Percentiles rank a stretch among this genome's conserved stretches.
These are phyloP conservation scores for Aquilaria agallochum DNA, from an alignment of 441 rosid genomes.

Conservation along the genomic window DNA sequence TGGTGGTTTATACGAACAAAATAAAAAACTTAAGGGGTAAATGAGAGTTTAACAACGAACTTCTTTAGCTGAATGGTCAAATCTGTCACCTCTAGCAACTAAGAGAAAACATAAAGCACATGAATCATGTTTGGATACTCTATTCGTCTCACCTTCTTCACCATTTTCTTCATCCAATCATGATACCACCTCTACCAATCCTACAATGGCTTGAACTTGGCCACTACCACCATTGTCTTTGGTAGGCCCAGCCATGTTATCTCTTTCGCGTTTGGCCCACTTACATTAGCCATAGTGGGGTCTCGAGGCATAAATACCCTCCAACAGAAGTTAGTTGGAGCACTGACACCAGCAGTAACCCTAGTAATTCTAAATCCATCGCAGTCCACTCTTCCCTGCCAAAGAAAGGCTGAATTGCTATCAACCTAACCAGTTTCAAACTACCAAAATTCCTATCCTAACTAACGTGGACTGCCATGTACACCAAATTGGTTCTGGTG, in stretches of 20 bases:
- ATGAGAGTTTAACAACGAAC: conserved; percentile 29
- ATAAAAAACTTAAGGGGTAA: no score
- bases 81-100: conserved; percentile 36
- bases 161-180: conserved; percentile 59
- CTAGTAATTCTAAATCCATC: conserved; percentile 36
- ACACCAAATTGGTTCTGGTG: conserved; percentile 68
- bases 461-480: conserved; percentile 43
- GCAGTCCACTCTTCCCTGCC: conserved; percentile 77
- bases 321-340: conserved; percentile 54
- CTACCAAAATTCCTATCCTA: conserved; percentile 8
- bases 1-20: no score
- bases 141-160: conserved; percentile 40
- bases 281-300: conserved; percentile 50
- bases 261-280: conserved; percentile 48
- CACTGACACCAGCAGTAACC: conserved; percentile 31
- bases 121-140: conserved; percentile 70
- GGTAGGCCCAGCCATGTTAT: conserved; percentile 45
- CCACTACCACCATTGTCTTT: conserved; percentile 47
- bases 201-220: conserved; percentile 63
- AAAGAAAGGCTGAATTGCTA: conserved; percentile 73
- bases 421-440: conserved; percentile 39
- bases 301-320: conserved; percentile 54
- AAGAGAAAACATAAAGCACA: conserved; percentile 67
- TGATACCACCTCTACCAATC: conserved; percentile 74
- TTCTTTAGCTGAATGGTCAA: conserved; percentile 41